phyloP scores from a whole-genome alignment of 2,329 filamentous ascomycete species.

The Sodiomyces alkalinus region DNA sequence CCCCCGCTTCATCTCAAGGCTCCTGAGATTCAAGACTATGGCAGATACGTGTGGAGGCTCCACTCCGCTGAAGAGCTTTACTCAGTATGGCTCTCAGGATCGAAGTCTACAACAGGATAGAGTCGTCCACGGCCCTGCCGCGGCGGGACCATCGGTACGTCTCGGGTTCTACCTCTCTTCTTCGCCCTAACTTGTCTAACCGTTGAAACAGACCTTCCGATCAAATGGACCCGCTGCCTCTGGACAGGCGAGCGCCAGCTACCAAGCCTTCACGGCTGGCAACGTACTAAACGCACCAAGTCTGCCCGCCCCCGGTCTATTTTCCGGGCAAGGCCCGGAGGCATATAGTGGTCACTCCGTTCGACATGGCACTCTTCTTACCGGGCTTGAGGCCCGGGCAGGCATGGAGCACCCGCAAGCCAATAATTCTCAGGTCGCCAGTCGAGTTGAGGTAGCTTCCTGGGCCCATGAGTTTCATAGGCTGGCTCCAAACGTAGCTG shows the following conservation, averaged over 20 bases:
- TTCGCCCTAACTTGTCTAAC: neutral
- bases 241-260: neutral
- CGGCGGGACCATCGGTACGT: constrained; percentile 17
- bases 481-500: too few species aligned
- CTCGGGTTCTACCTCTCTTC: neutral
- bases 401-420: too few species aligned
- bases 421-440: too few species aligned
- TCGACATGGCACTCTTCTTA: too few species aligned
- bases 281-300: too few species aligned
- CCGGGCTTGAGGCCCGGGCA: too few species aligned
- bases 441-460: too few species aligned
- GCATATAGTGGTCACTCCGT: too few species aligned
- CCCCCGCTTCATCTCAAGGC: neutral
- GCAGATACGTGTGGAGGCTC: constrained; percentile 25
- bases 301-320: too few species aligned
- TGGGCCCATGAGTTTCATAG: too few species aligned
- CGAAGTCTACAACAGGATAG: constrained; percentile 25
- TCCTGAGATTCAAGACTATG: constrained; percentile 15
- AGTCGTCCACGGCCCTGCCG: constrained; percentile 16
- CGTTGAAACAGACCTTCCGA: neutral
- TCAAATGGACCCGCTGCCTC: neutral
- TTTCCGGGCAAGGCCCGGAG: too few species aligned
- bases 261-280: too few species aligned
- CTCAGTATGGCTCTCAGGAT: constrained; percentile 26
- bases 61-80: constrained; percentile 26